These are phyloP conservation scores for Phytophthora nicotianae DNA, from an alignment of 352 stramenopile species.

Conservation along the genomic window DNA sequence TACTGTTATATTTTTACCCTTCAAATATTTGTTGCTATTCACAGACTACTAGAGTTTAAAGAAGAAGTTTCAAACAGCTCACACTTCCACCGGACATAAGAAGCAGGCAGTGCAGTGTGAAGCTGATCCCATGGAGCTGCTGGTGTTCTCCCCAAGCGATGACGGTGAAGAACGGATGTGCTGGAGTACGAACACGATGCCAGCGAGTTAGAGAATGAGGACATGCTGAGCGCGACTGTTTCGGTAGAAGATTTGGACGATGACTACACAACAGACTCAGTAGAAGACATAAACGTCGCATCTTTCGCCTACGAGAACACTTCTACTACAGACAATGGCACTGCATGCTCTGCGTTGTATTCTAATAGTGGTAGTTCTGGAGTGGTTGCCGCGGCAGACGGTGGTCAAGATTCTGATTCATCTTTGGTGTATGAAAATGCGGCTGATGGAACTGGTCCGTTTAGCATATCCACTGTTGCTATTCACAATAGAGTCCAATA, in stretches of 20 bases:
- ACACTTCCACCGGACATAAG: neutral
- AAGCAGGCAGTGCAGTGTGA: neutral
- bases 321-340: no score
- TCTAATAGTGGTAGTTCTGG: neutral
- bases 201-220: neutral
- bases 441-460: no score
- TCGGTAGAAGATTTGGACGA: neutral
- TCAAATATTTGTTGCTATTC: neutral
- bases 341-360: neutral
- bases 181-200: neutral
- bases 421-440: neutral
- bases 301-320: neutral
- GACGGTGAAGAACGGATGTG: neutral
- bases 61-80: neutral
- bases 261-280: neutral
- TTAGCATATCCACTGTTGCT: neutral
- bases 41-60: neutral
- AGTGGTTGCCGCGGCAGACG: neutral
- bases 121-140: neutral
- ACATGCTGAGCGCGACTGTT: neutral
- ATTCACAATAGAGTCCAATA: neutral
- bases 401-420: neutral
- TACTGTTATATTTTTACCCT: neutral
- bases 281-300: no score
- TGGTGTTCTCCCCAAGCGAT: neutral